Evolutionary conservation across 23 red algal genomes (phyloP).

Genomic region (Gracilaria caudata): DNA sequence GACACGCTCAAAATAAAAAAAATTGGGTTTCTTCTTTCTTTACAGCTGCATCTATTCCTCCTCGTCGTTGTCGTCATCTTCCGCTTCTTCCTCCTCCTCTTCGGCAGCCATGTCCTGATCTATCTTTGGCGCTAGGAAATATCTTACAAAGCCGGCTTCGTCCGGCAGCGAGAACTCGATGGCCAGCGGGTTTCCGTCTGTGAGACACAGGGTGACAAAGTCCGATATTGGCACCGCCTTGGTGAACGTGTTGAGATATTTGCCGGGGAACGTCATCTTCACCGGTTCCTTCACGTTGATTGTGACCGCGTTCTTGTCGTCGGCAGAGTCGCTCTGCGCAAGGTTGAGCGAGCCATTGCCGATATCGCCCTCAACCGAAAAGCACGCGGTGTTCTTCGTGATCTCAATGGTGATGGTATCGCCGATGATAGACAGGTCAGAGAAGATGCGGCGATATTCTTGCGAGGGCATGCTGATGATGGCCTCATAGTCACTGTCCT

Average conservation of each 20-base stretch:
- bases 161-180: slow-evolving; percentile 86
- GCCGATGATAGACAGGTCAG: slow-evolving; percentile 89
- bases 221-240: slow-evolving; percentile 93
- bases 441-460: slow-evolving; percentile 87
- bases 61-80: slow-evolving; percentile 38
- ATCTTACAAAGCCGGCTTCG: slow-evolving; percentile 83
- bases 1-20: slow-evolving; percentile 4
- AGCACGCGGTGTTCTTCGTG: slow-evolving; percentile 84
- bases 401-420: slow-evolving; percentile 88
- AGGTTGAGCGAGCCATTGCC: slow-evolving; percentile 83
- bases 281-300: slow-evolving; percentile 94
- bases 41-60: neutral
- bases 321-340: slow-evolving; percentile 67
- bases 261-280: slow-evolving; percentile 86
- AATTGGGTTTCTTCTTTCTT: neutral
- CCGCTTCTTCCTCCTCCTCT: slow-evolving; percentile 23
- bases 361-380: slow-evolving; percentile 85
- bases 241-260: slow-evolving; percentile 88
- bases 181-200: slow-evolving; percentile 76
- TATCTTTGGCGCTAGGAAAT: slow-evolving; percentile 97
- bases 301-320: slow-evolving; percentile 85
- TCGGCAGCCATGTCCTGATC: slow-evolving; percentile 62
- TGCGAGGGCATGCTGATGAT: slow-evolving; percentile 86
- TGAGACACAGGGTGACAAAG: slow-evolving; percentile 80
- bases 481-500: slow-evolving; percentile 79